A percentile compares a stretch with the other conserved stretches of the same genome.
Evolutionary conservation across 2,329 filamentous ascomycete genomes (phyloP).

Genomic region (Albifimbria verrucaria): DNA sequence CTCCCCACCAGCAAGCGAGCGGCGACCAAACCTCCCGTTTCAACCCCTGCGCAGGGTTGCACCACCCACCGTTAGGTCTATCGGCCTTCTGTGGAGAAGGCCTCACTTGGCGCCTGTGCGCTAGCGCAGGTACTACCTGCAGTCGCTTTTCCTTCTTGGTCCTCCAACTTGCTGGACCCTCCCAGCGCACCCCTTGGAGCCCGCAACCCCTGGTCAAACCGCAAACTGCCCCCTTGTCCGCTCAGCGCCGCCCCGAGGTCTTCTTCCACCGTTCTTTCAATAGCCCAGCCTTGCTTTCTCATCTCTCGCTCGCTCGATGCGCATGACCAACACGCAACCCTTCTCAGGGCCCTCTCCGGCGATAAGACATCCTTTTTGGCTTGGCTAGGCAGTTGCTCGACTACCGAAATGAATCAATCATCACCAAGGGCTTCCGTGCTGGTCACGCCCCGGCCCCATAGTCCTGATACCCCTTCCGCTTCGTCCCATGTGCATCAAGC

Average conservation of each 20-base stretch:
- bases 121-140: conserved; percentile 2
- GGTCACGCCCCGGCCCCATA: not conserved
- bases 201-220: not conserved
- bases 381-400: not conserved
- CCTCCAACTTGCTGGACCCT: not conserved
- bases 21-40: not conserved
- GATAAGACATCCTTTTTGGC: not conserved
- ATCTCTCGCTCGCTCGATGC: not conserved
- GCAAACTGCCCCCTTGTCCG: not conserved
- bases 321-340: not conserved
- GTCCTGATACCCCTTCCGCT: conserved; percentile 1
- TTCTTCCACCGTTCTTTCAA: not conserved
- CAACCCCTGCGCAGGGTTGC: not conserved
- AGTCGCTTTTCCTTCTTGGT: not conserved
- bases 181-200: not conserved
- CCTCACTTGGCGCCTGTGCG: conserved; percentile 3
- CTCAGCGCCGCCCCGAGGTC: not conserved
- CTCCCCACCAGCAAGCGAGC: not conserved
- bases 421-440: not conserved
- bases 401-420: not conserved
- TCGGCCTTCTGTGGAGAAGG: conserved; percentile 23
- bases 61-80: not conserved
- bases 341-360: not conserved
- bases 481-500: not conserved
- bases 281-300: not conserved